Evolutionary conservation across 306 rosid genomes (phyloP).

Genomic region (Canavalia gladiata): DNA sequence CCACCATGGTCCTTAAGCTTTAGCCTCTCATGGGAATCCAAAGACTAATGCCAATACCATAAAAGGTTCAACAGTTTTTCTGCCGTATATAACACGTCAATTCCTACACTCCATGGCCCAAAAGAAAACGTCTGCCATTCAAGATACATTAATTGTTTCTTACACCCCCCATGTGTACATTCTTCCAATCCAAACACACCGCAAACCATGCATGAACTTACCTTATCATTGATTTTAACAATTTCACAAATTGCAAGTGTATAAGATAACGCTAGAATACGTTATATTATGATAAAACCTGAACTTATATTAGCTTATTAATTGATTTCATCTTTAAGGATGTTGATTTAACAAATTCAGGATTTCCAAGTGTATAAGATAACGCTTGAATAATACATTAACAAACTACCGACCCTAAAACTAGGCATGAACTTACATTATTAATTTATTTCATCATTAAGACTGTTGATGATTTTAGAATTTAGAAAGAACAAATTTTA

Average conservation of each 20-base stretch:
- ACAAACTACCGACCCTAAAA: constrained; percentile 1
- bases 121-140: constrained; percentile 8
- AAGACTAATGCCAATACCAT: constrained; percentile 23
- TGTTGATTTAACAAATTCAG: too few species aligned
- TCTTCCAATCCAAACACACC: background rate
- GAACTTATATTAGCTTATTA: too few species aligned
- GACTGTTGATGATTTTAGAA: too few species aligned
- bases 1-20: constrained; percentile 45
- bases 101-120: constrained; percentile 14
- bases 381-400: background rate
- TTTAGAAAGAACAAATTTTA: too few species aligned
- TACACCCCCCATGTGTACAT: background rate
- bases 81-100: background rate
- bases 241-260: too few species aligned
- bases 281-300: too few species aligned
- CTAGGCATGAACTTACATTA: too few species aligned
- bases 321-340: too few species aligned
- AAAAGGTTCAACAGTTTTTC: background rate
- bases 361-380: too few species aligned
- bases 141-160: constrained; percentile 2
- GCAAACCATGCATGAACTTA: background rate
- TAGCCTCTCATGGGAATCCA: constrained; percentile 48
- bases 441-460: too few species aligned
- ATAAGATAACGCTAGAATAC: too few species aligned
- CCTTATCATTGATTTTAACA: background rate